A percentile compares a stretch with the other conserved stretches of the same genome.
Evolutionary conservation across 1,284 basidiomycete species (phyloP).

Genomic region (Puccinia horiana): DNA sequence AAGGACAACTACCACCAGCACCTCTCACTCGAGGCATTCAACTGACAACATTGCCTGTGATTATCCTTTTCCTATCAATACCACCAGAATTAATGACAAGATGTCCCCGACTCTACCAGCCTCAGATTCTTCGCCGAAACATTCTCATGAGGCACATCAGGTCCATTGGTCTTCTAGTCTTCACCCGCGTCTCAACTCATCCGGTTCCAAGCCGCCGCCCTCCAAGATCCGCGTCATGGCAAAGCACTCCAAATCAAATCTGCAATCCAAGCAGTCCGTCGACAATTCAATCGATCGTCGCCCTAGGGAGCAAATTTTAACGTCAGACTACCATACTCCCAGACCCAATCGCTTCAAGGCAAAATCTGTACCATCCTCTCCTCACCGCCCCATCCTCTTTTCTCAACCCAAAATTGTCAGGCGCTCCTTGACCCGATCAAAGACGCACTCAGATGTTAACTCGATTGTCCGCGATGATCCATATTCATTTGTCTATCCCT

Average conservation of each 20-base stretch:
- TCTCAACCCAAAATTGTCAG: neutral
- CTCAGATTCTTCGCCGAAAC: neutral
- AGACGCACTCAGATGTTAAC: slow-evolving; percentile 13
- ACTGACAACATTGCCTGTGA: neutral
- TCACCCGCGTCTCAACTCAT: neutral
- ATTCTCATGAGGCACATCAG: neutral
- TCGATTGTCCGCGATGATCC: neutral
- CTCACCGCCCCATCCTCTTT: neutral
- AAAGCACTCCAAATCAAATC: neutral
- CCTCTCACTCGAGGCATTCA: neutral
- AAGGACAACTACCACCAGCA: neutral
- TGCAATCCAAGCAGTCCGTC: neutral
- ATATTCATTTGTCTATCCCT: slow-evolving; percentile 4
- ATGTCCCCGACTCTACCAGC: neutral
- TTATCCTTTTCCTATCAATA: neutral
- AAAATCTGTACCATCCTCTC: slow-evolving; percentile 17
- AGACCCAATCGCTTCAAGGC: neutral
- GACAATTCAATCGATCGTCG: neutral
- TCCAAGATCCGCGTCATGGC: neutral
- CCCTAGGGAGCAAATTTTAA: neutral
- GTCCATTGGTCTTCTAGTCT: neutral
- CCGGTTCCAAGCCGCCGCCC: neutral
- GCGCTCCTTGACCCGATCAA: slow-evolving; percentile 11
- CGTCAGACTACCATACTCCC: neutral
- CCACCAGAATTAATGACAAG: neutral